Percentiles rank a stretch among this genome's conserved stretches.
Evolutionary conservation across 2,329 filamentous ascomycete species (phyloP).

Genomic region (Verticillium dahliae): DNA sequence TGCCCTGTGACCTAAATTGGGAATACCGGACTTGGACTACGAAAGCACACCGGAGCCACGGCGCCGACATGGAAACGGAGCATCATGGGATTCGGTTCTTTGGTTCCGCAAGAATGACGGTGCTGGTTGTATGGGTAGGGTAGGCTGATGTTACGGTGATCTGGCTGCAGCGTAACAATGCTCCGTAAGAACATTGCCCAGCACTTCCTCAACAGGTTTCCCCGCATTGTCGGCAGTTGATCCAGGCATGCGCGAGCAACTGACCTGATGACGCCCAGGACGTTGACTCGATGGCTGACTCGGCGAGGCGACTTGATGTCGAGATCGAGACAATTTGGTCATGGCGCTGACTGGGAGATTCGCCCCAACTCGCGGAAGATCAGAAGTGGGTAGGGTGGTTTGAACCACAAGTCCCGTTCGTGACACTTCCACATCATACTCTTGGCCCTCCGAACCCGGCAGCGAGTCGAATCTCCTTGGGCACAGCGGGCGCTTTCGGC

Average conservation of each 20-base stretch:
- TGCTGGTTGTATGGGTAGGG: neutral
- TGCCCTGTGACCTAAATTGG: neutral
- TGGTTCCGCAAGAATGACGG: neutral
- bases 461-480: slow-evolving; percentile 17
- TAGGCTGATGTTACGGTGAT: neutral
- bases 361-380: neutral
- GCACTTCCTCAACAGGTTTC: neutral
- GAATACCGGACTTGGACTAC: neutral
- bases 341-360: neutral
- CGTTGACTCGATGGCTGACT: neutral
- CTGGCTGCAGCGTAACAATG: neutral
- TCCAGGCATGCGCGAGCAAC: neutral
- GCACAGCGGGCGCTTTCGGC: slow-evolving; percentile 5
- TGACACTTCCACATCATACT: slow-evolving; percentile 32
- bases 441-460: slow-evolving; percentile 27
- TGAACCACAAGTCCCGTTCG: neutral
- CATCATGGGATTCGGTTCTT: neutral
- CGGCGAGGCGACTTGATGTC: neutral
- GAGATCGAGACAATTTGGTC: too few relatives aligned
- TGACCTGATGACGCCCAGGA: neutral
- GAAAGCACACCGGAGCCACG: neutral
- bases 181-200: neutral
- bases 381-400: neutral
- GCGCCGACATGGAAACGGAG: neutral
- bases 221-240: neutral